These are phyloP conservation scores for Dictyostelium discoideum DNA, from an alignment of 78 protist species.

Conservation along the genomic window DNA sequence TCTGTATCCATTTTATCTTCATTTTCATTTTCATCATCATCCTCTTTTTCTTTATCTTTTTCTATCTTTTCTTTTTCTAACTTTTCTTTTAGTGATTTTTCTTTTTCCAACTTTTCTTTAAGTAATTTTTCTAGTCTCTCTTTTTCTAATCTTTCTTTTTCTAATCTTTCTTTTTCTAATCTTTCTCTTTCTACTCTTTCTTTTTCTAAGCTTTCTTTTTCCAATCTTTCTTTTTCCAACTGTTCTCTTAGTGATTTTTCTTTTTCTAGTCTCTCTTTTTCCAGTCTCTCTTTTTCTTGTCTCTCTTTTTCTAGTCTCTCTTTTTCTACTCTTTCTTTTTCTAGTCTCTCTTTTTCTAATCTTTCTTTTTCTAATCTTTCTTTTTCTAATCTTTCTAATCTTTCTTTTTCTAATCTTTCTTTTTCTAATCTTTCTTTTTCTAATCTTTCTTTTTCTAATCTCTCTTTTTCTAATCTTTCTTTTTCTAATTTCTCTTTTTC, in stretches of 20 bases:
- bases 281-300: background rate
- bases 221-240: background rate
- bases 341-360: background rate
- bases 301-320: background rate
- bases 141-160: background rate
- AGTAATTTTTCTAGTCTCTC: background rate
- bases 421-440: background rate
- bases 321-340: background rate
- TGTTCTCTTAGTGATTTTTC: background rate
- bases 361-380: background rate
- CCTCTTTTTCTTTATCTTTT: background rate
- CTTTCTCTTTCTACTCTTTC: background rate
- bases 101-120: background rate
- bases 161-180: background rate
- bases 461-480: background rate
- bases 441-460: background rate
- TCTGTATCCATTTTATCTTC: background rate
- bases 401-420: background rate
- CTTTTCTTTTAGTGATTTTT: background rate
- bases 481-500: background rate
- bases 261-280: background rate
- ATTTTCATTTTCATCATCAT: background rate
- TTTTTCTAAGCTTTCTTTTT: background rate
- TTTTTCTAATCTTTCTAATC: background rate
- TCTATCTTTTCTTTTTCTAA: background rate